phyloP scores from a whole-genome alignment of 208 protist genomes.

The Balamuthia mandrillaris region DNA sequence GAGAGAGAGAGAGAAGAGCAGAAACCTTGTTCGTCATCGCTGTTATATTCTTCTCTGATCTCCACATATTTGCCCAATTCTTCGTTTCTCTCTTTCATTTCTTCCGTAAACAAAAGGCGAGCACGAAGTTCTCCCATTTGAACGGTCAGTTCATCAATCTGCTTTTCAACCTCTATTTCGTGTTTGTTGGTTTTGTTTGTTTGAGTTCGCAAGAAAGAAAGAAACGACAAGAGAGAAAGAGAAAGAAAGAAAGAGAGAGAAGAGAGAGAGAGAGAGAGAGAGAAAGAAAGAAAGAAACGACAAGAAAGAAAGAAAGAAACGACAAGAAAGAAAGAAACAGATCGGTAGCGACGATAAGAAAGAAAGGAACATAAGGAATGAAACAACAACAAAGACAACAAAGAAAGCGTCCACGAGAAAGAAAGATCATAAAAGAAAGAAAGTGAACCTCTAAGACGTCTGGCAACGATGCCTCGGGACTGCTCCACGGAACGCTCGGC shows the following conservation, averaged over 20 bases:
- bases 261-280: background rate
- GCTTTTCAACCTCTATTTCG: background rate
- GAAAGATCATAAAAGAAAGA: background rate
- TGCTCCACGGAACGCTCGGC: conserved; percentile 49
- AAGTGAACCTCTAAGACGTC: conserved; percentile 14
- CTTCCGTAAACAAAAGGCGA: conserved; percentile 9
- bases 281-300: background rate
- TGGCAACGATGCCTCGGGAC: conserved; percentile 37
- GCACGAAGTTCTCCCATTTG: too few species aligned
- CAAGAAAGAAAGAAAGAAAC: background rate
- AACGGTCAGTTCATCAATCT: background rate
- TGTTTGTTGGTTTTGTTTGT: background rate
- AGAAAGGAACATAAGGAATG: background rate
- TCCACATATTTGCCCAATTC: conserved; percentile 32
- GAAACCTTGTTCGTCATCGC: conserved; percentile 13
- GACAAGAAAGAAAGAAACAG: background rate
- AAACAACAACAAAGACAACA: background rate
- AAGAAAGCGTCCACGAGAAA: background rate
- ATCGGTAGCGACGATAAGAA: background rate
- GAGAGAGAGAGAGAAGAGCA: background rate
- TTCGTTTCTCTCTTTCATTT: conserved; percentile 2
- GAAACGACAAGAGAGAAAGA: too few species aligned
- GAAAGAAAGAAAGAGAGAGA: background rate
- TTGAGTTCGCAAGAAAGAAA: background rate
- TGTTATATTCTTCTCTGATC: conserved; percentile 9